Evolutionary conservation across 1,284 basidiomycete genomes (phyloP), one percentile per base, ranked within the genome.

Genomic region (Malassezia psittaci): DNA sequence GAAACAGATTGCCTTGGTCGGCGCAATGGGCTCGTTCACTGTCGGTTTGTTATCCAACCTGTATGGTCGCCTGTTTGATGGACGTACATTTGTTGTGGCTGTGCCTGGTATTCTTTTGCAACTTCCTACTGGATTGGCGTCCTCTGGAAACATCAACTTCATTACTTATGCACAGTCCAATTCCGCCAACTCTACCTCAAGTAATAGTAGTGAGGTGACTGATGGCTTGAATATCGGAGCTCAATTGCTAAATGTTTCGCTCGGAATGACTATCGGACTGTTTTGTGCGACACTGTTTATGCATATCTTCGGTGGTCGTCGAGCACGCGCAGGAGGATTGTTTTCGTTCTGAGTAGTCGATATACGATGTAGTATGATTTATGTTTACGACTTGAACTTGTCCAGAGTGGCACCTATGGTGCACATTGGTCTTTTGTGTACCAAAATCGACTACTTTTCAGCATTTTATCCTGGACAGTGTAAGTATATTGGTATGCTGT

Each of bases 11-110:
- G 62, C 68, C 41, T 70, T 77, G 19, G 72, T 69, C 2, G 72
- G 75, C 1, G 73, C 62, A 50, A 81, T 85, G 33, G 86, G 77
- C 10, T 78, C 87, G 0, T 86, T 93, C 64, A 83, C 83, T 1
- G 88, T 91, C 39, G 88, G 89, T 8, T 77, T 90, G 50, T 77
- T 89, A 40, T 82, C 88, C 33, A 90, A 90, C 73, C 45, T 90
- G 12, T 91, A 88, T 61, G 87, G 86, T 10, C 82, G 86, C 40
- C 81, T 90, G 75, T 85, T 86, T 72, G 79, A 81, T 34, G 85
- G 86, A 1, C 85, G 86, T 51, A 83, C 84, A 2, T 89, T 87
- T 65, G 83, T 86, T 18, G 81, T 87, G 8, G 73, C 64, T 8
- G 63, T 67, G 8, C 54, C 73, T 18, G 86, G 87, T 45, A 87